phyloP scores from a whole-genome alignment of 2,329 filamentous ascomycete species.

The Zymoseptoria pseudotritici region DNA sequence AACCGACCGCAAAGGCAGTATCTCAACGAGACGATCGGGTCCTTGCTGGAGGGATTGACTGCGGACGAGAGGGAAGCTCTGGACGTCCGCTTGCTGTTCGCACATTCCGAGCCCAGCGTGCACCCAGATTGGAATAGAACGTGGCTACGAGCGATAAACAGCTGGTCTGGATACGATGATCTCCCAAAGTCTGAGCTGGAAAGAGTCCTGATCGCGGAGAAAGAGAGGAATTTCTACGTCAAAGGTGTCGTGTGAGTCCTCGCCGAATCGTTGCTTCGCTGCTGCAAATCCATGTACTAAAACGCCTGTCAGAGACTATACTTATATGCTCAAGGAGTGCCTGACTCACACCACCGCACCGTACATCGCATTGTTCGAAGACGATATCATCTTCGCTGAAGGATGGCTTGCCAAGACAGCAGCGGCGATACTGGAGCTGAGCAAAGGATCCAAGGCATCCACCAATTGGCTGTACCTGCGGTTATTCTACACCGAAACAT shows the following conservation, averaged over 20 bases:
- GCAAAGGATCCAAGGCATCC: slow-evolving; percentile 5
- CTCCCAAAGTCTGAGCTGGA: slow-evolving; percentile 28
- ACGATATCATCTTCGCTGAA: slow-evolving; percentile 41
- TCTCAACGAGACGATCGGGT: slow-evolving; percentile 37
- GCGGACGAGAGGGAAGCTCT: slow-evolving; percentile 35
- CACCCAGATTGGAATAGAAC: slow-evolving; percentile 36
- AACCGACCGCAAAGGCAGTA: slow-evolving; percentile 21
- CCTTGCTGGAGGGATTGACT: slow-evolving; percentile 38
- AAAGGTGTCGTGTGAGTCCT: not conserved
- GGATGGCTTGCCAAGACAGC: slow-evolving; percentile 41
- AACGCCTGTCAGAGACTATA: not conserved
- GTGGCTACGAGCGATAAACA: slow-evolving; percentile 30
- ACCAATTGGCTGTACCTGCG: slow-evolving; percentile 34
- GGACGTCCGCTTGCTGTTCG: slow-evolving; percentile 38
- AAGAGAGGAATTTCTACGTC: slow-evolving; percentile 11
- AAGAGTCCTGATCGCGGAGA: slow-evolving; percentile 31
- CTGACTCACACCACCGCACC: slow-evolving; percentile 24
- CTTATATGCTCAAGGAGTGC: not conserved
- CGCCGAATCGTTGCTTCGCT: not conserved
- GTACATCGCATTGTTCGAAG: slow-evolving; percentile 41
- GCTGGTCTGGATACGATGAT: slow-evolving; percentile 26
- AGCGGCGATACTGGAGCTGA: slow-evolving; percentile 23
- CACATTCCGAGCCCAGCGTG: slow-evolving; percentile 35
- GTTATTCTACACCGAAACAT: slow-evolving; percentile 41
- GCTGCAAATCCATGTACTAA: not conserved